Evolutionary conservation across 176 grass and related monocot genomes (phyloP), one percentile per base, ranked within the genome.

Genomic region (Lolium rigidum): DNA sequence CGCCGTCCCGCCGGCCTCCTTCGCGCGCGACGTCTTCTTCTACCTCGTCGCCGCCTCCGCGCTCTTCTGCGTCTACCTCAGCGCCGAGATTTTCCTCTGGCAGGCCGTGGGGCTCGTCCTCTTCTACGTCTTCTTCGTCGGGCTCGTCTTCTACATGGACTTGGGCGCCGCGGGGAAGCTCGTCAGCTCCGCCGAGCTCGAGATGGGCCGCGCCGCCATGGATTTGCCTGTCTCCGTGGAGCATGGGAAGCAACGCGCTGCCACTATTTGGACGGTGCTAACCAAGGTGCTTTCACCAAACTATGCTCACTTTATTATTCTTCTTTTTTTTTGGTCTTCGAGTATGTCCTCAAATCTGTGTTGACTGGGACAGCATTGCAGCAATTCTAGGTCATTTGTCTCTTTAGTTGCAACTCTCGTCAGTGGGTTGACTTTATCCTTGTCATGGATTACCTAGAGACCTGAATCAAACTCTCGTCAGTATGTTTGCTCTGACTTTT

Each of bases 61-160:
- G 22, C 84, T 98, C 2, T 95, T 95, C 88, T 95, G 88, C 77
- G 10, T 95, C 70, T 98, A 94, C 89, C 88, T 98, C 60, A 94
- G 84, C 78, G 93, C 88, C 16, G 93, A 98, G 93, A 95, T 98
- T 46, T 98, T 90, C 92, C 75, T 98, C 31, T 98, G 96, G 96
- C 93, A 95, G 59, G 93, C 93, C 17, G 82, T 95, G 2, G 93
- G 88, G 20, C 91, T 98, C 68, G 75, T 95, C 14, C 81, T 95
- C 69, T 91, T 95, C 86, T 95, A 95, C 61, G n/a, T 87, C 11
- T 98, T 98, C 85, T 98, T 98, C 74, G 89, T 95, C 16, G 93
- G 95, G 2, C 65, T 98, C 38, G 93, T 95, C 12, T 95, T 98
- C 70, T 98, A 93, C 62, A 95, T 92, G 96, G 93, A 95, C 90